Conservation (phyloP, 2,329 filamentous ascomycete genomes). For the Aspergillus sergii region DNA sequence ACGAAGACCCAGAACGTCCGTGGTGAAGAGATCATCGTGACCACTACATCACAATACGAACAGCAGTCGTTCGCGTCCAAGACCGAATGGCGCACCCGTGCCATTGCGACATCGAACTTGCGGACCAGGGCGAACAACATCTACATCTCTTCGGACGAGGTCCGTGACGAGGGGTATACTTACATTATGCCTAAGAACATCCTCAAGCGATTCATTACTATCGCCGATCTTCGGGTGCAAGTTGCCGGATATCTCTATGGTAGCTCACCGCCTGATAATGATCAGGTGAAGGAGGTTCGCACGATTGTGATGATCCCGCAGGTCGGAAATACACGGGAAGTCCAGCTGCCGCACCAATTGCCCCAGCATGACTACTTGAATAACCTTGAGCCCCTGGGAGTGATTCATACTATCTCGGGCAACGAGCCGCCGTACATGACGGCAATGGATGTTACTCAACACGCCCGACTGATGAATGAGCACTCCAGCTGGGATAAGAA, state of each 20-base stretch:
- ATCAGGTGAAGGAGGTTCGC: conserved; percentile 94
- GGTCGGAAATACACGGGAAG: conserved; percentile 87
- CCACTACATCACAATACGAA: conserved; percentile 96
- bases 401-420: conserved; percentile 94
- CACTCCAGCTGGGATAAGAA: conserved; percentile 84
- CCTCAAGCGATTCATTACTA: conserved; percentile 95
- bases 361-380: conserved; percentile 91
- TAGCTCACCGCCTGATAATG: conserved; percentile 87
- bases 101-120: conserved; percentile 94
- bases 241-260: conserved; percentile 96
- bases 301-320: conserved; percentile 98
- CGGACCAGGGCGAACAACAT: conserved; percentile 96
- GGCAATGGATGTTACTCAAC: conserved; percentile 89
- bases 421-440: conserved; percentile 98
- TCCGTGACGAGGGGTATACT: conserved; percentile 85
- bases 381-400: conserved; percentile 82
- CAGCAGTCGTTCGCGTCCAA: conserved; percentile 97
- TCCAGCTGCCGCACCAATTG: conserved; percentile 85
- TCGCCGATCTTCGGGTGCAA: conserved; percentile 93
- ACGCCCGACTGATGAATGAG: conserved; percentile 83
- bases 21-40: conserved; percentile 97
- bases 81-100: conserved; percentile 96
- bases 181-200: conserved; percentile 99
- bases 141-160: conserved; percentile 95
- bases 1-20: conserved; percentile 98